These are phyloP conservation scores for Clonostachys byssicola DNA, from an alignment of 2,329 filamentous ascomycete species.

Conservation along the genomic window DNA sequence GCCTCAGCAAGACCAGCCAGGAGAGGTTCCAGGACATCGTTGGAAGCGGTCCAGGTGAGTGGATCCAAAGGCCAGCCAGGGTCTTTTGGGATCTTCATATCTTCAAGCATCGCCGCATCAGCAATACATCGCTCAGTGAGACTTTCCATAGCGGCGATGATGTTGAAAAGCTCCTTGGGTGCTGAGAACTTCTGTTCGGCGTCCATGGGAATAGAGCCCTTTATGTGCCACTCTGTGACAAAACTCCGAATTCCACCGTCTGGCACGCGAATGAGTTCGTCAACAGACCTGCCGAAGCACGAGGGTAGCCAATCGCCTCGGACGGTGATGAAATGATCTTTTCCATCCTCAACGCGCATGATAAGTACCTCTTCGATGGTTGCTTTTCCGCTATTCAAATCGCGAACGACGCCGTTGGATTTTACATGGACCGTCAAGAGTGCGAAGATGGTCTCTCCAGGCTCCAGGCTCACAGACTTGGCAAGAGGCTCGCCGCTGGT, in stretches of 20 bases:
- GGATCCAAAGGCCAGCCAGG: conserved; percentile 58
- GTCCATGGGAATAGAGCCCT: conserved; percentile 49
- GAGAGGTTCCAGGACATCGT: conserved; percentile 15
- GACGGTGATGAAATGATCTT: conserved; percentile 88
- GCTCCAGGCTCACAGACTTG: conserved; percentile 64
- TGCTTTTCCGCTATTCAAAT: conserved; percentile 64
- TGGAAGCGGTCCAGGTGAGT: conserved; percentile 20
- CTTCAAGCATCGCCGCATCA: conserved; percentile 58
- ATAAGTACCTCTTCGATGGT: conserved; percentile 83
- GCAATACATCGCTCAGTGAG: conserved; percentile 53
- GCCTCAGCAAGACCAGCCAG: conserved; percentile 51
- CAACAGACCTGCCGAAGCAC: conserved; percentile 79
- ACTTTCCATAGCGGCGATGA: conserved; percentile 73
- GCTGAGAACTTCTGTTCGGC: conserved; percentile 70
- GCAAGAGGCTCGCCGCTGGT: conserved; percentile 18
- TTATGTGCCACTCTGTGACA: conserved; percentile 23
- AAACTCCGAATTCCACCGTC: conserved; percentile 70
- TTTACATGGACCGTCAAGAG: conserved; percentile 65
- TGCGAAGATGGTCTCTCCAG: conserved; percentile 76
- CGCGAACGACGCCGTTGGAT: conserved; percentile 57
- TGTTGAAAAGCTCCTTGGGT: conserved; percentile 81
- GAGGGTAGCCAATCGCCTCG: conserved; percentile 76
- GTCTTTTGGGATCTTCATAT: conserved; percentile 44
- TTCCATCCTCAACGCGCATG: conserved; percentile 74
- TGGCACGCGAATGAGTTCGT: conserved; percentile 81